Percentiles rank a stretch among this genome's conserved stretches.
Conservation (phyloP, 2,329 filamentous ascomycete genomes). For the Aureobasidium sp. region DNA sequence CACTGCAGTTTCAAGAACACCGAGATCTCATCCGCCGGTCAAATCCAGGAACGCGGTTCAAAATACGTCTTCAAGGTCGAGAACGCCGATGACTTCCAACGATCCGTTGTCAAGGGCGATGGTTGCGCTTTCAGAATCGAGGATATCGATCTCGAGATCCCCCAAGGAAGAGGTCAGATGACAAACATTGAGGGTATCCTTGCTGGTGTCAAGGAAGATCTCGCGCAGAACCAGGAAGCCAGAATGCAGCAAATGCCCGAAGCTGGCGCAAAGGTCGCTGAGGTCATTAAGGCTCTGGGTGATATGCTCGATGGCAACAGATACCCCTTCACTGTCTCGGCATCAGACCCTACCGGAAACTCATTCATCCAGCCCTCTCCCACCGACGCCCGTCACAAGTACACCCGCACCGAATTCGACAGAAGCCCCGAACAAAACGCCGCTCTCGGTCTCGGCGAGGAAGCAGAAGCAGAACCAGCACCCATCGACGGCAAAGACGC, state of each 20-base stretch:
- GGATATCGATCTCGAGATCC: conserved; percentile 88
- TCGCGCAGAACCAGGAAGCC: conserved; percentile 70
- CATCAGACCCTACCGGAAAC: conserved; percentile 92
- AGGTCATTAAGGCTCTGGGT: conserved; percentile 63
- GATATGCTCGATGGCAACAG: conserved; percentile 68
- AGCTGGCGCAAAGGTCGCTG: conserved; percentile 66
- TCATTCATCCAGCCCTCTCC: conserved; percentile 90
- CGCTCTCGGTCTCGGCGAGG: conserved; percentile 62
- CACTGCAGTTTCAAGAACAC: conserved; percentile 86
- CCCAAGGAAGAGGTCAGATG: conserved; percentile 79
- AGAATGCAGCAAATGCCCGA: conserved; percentile 72
- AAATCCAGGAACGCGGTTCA: conserved; percentile 80
- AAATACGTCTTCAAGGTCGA: conserved; percentile 79
- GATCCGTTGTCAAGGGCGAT: conserved; percentile 90
- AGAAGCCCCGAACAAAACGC: conserved; percentile 82
- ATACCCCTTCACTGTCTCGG: conserved; percentile 79
- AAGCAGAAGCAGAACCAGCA: conserved; percentile 13
- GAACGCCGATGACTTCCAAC: conserved; percentile 61
- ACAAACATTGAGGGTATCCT: conserved; percentile 90
- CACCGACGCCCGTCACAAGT: conserved; percentile 70
- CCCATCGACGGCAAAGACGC: conserved; percentile 29
- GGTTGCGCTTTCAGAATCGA: conserved; percentile 77
- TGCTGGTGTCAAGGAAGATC: conserved; percentile 65
- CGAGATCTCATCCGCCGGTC: conserved; percentile 84
- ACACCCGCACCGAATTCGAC: conserved; percentile 74